Evolutionary conservation across 225 moss, liverwort and hornwort genomes (phyloP), one percentile per base, ranked within the genome.

Genomic region (Marchantia polymorpha): DNA sequence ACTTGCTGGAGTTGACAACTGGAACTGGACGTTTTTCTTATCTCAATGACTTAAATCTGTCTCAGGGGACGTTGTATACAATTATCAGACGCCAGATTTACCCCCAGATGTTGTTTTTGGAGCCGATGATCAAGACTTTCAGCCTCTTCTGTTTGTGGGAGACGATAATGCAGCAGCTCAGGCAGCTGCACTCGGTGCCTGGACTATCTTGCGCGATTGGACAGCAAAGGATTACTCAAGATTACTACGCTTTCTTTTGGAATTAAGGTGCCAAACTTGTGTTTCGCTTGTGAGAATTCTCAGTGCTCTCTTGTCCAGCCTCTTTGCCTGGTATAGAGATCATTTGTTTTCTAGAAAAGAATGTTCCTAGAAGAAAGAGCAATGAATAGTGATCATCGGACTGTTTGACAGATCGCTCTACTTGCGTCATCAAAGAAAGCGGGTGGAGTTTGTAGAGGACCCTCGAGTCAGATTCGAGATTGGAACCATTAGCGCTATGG

Each of bases 91-190:
- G 83, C 69, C 89, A 23, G 85, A 87, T 56, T 82, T 93, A 70
- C 92, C 96, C 59, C 96, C 96, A 46, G 96, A 97, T 84, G 83
- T 97, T 29, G 83, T 97, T 77, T 97, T 97, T 71, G 92, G 91
- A 72, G 64, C 78, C 65, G 92, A 90, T 47, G 94, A 97, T 79
- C 91, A 91, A 54, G 85, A 88, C 52, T 97, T 97, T 76, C 96
- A 97, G 79, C 96, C 96, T 16, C 93, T 97, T 72, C 75, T 81
- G 69, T 87, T 90, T 27, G 75, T 74, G 65, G 89, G 87, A 63
- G 94, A 93, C 49, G 87, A 91, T 74, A 89, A 92, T 52, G 81
- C 88, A 25, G 58, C 81, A 54, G 76, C 76, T 22, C 76, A 76
- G 49, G 76, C 88, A 39, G 76, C 82, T 73, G 70, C 88, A 56